phyloP scores from a whole-genome alignment of 1,139 yeast species.

The Yamadazyma mexicana region DNA sequence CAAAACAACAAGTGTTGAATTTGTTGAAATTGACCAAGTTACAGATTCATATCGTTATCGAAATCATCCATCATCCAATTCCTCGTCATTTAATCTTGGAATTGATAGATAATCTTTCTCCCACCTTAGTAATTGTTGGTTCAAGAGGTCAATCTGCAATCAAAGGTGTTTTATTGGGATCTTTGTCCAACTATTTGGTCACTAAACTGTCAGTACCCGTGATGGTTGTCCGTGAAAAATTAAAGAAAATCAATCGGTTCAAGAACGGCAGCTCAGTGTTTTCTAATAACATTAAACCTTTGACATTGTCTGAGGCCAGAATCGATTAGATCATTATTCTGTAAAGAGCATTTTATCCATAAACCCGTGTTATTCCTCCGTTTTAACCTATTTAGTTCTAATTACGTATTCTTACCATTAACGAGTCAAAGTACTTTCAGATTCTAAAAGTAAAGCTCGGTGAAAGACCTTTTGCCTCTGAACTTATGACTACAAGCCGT shows the following conservation, averaged over 20 bases:
- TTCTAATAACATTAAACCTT: constrained; percentile 49
- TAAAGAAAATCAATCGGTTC: constrained; percentile 71
- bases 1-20: constrained; percentile 59
- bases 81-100: constrained; percentile 86
- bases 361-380: background rate
- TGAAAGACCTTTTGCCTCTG: constrained; percentile 32
- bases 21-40: constrained; percentile 68
- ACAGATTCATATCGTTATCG: constrained; percentile 74
- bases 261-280: constrained; percentile 47
- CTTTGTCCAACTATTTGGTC: constrained; percentile 73
- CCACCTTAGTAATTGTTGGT: constrained; percentile 81
- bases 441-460: constrained; percentile 35
- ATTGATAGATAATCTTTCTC: constrained; percentile 77
- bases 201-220: constrained; percentile 83
- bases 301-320: constrained; percentile 51
- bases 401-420: background rate
- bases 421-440: background rate
- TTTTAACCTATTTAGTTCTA: background rate
- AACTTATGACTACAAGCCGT: constrained; percentile 37
- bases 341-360: background rate
- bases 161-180: constrained; percentile 75
- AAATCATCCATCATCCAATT: constrained; percentile 79
- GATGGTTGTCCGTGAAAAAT: constrained; percentile 83
- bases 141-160: constrained; percentile 76
- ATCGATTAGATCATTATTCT: constrained; percentile 33